Conservation (phyloP, 352 stramenopile genomes). For the Saprolegnia parasitica region DNA sequence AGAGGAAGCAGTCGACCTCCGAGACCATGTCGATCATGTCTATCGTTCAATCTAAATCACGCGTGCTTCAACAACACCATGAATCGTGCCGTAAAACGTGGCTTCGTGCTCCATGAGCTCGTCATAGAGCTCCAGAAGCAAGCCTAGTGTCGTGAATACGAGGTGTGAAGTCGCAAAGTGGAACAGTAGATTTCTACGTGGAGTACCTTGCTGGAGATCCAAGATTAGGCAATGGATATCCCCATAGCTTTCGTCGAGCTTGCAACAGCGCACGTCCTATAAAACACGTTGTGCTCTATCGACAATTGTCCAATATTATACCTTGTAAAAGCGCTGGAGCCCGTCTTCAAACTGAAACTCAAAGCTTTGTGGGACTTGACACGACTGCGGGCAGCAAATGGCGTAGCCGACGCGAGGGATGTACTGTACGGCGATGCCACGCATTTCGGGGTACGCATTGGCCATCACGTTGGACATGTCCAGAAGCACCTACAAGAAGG, state of each 20-base stretch:
- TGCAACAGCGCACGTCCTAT: conserved; percentile 67
- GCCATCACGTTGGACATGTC: conserved; percentile 80
- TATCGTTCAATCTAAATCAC: conserved; percentile 31
- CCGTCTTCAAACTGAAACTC: conserved; percentile 86
- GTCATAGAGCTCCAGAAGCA: conserved; percentile 70
- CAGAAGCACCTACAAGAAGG: conserved; percentile 57
- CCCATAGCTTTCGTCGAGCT: conserved; percentile 75
- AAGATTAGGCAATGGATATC: conserved; percentile 85
- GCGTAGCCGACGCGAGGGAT: conserved; percentile 86
- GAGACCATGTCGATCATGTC: conserved; percentile 66
- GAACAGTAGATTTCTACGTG: neutral
- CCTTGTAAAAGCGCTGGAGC: conserved; percentile 84
- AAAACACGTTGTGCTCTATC: neutral
- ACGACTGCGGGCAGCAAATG: conserved; percentile 68
- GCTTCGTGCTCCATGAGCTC: conserved; percentile 64
- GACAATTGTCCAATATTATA: conserved; percentile 28
- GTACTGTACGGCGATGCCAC: conserved; percentile 78
- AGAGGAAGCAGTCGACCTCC: conserved; percentile 65
- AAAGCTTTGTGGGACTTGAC: conserved; percentile 56
- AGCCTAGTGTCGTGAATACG: conserved; percentile 36
- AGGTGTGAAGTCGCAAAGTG: neutral
- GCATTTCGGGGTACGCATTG: conserved; percentile 61
- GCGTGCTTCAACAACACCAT: neutral
- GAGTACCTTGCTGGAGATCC: conserved; percentile 67
- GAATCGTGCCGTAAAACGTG: conserved; percentile 51